Percentiles rank a stretch among this genome's conserved stretches.
These are phyloP conservation scores for Guyanaporus albipodus DNA, from an alignment of 768 basidiomycete genomes.

Conservation along the genomic window DNA sequence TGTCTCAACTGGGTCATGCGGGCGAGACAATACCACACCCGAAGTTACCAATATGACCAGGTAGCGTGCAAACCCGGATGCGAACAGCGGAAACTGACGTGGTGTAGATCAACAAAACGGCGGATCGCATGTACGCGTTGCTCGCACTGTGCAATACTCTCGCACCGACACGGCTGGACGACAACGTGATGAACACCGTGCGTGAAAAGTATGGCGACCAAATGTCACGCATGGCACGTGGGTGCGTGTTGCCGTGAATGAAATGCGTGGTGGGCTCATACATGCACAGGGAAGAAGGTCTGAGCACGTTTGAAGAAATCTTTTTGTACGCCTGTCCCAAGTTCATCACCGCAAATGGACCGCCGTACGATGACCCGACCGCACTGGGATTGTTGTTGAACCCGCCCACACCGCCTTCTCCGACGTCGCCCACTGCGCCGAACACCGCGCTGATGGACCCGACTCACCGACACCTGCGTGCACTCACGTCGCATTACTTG, in stretches of 20 bases:
- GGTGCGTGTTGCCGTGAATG: conserved; percentile 46
- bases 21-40: conserved; percentile 94
- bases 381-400: conserved; percentile 51
- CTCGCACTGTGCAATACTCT: conserved; percentile 92
- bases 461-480: conserved; percentile 74
- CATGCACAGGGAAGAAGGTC: conserved; percentile 55
- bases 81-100: background rate
- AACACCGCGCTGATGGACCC: conserved; percentile 48
- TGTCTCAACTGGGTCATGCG: conserved; percentile 94
- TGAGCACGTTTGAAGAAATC: conserved; percentile 49
- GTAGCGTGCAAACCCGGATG: conserved; percentile 35
- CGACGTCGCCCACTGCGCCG: conserved; percentile 21
- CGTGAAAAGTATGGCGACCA: conserved; percentile 95
- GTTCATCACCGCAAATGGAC: conserved; percentile 92
- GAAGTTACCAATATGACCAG: conserved; percentile 96
- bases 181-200: conserved; percentile 89
- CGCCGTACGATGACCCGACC: conserved; percentile 81
- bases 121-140: conserved; percentile 95
- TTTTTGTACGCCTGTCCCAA: conserved; percentile 95
- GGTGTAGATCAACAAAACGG: conserved; percentile 88
- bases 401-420: conserved; percentile 35
- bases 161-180: conserved; percentile 89
- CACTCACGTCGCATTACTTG: conserved; percentile 80
- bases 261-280: background rate
- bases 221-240: conserved; percentile 76